Evolutionary conservation across 2,329 filamentous ascomycete genomes (phyloP), one percentile per base, ranked within the genome.

Genomic region (Diaporthe velutina): DNA sequence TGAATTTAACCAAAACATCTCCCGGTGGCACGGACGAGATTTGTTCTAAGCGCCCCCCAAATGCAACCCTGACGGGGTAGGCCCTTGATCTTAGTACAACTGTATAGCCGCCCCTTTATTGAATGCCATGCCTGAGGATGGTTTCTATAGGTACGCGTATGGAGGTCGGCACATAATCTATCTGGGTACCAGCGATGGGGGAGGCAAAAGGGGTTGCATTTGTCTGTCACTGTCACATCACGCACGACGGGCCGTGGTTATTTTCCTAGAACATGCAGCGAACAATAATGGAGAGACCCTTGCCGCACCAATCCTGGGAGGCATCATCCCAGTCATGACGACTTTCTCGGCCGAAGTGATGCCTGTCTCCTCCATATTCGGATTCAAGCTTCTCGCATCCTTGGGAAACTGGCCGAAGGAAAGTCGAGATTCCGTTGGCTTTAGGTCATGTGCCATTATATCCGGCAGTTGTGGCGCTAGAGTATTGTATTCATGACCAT

Each of bases 1-100:
- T 22, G 64, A 38, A 52, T 67, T 67, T 67, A 67, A 52, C 64
- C 64, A 52, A 67, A 67, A 52, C 64, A 67, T 38, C 45, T 22
- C 33, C 64, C 30, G 28, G 33, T 52, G 33, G 64, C 64, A 67
- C 45, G 45, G 45, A 67, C 45, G 13, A 52, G 22, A 52, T 25
- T 67, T 67, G 64, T 67, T 52, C 13, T 67, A 52, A 38, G 61
- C 22, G 45, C 61, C 42, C 30, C 42, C 30, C 33, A 13, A 54
- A 52, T 52, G 64, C 64, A 25, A 67, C 64, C 33, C 30, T 10
- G n/a, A 25, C 13, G 28, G 19, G 22, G 6, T 25, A 13, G 40
- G 12, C 30, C 42, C 61, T 4, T 50, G 45, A 12, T 10, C 45
- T 67, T 50, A 50, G 42, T 25, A 35, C 61, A 13, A n/a, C 12